Percentiles rank a stretch among this genome's conserved stretches.
These are phyloP conservation scores for Neonectria punicea DNA, from an alignment of 2,329 filamentous ascomycete species.

Conservation along the genomic window DNA sequence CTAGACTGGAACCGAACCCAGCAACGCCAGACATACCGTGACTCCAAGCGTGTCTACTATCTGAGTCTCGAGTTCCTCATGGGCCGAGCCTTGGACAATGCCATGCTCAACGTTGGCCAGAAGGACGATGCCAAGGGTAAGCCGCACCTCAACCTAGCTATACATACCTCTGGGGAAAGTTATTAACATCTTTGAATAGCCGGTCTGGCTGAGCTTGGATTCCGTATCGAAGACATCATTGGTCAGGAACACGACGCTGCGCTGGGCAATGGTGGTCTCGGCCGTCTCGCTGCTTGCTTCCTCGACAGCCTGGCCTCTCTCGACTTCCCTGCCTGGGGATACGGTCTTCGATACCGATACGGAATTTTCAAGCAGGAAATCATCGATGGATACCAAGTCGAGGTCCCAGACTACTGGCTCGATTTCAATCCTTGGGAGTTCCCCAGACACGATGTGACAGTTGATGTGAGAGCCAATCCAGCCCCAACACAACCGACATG, in stretches of 20 bases:
- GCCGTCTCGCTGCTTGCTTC: constrained; percentile 94
- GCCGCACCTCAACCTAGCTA: constrained; percentile 33
- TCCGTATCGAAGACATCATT: constrained; percentile 96
- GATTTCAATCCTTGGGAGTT: constrained; percentile 99
- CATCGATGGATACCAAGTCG: constrained; percentile 96
- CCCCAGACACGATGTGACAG: constrained; percentile 91
- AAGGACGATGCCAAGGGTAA: constrained; percentile 85
- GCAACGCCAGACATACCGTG: constrained; percentile 90
- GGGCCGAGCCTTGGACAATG: constrained; percentile 96
- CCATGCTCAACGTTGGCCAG: constrained; percentile 93
- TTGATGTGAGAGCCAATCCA: constrained; percentile 69
- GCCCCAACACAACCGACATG: neutral
- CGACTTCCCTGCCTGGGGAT: constrained; percentile 97
- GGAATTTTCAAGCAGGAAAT: constrained; percentile 99
- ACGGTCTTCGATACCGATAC: constrained; percentile 94
- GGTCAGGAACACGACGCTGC: constrained; percentile 95
- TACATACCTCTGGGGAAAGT: constrained; percentile 8
- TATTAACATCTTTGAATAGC: constrained; percentile 60
- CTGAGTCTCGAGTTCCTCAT: constrained; percentile 97
- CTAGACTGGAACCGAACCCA: constrained; percentile 99
- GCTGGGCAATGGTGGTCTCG: constrained; percentile 94
- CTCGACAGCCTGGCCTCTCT: constrained; percentile 94
- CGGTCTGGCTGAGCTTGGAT: constrained; percentile 88
- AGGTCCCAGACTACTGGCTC: constrained; percentile 98
- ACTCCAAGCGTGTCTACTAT: constrained; percentile 96